Evolutionary conservation across 352 stramenopile genomes (phyloP).

Genomic region (Bremia lactucae): DNA sequence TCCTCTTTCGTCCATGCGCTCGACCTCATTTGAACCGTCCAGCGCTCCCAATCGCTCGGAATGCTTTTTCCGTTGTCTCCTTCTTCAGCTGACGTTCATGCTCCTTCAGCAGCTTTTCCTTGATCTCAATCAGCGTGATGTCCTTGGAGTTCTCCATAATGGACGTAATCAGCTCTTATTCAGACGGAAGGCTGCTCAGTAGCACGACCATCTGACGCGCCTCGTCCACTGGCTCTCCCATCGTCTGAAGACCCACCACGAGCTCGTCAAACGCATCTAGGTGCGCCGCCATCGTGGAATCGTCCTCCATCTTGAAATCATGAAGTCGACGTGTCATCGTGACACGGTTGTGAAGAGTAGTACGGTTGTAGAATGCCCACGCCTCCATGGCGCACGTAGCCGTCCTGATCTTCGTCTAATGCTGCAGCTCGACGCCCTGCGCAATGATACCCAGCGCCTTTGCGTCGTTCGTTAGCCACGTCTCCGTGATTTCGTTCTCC

Average conservation of each 20-base stretch:
- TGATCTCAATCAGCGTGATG: background rate
- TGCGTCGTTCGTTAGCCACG: constrained; percentile 6
- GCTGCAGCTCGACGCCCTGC: constrained; percentile 4
- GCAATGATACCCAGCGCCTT: constrained; percentile 21
- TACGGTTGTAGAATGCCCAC: background rate
- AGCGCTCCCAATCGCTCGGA: background rate
- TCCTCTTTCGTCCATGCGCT: background rate
- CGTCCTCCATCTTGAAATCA: background rate
- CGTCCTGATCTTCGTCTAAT: background rate
- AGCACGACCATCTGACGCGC: background rate
- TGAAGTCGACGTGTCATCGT: constrained; percentile 6
- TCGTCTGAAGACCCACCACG: background rate
- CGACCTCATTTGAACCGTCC: background rate
- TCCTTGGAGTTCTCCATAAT: background rate
- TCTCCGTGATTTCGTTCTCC: constrained; percentile 10
- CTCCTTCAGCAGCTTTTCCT: background rate
- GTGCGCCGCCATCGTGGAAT: background rate
- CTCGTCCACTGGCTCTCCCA: background rate
- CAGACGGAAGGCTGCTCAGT: background rate
- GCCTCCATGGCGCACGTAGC: background rate
- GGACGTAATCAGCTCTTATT: background rate
- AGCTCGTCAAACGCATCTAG: background rate
- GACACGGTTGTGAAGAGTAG: constrained; percentile 20
- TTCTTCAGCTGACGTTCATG: background rate
- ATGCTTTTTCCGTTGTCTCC: background rate